Evolutionary conservation across 108 stramenopile genomes (phyloP).

Genomic region (Nannochloropsis granulata): DNA sequence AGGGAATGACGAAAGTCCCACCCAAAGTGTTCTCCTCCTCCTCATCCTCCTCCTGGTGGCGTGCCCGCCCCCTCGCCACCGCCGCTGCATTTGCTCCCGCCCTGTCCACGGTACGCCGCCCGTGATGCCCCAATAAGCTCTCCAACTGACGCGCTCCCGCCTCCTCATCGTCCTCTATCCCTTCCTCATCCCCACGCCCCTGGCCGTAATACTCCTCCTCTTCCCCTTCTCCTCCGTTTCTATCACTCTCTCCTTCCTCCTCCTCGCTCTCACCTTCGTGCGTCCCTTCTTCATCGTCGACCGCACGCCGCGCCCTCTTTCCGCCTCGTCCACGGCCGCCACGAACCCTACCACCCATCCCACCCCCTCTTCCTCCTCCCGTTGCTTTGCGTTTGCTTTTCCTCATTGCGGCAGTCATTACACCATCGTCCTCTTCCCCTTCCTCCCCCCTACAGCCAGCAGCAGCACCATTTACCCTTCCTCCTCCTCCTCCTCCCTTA

Average conservation of each 20-base stretch:
- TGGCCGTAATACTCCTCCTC: conserved; percentile 1
- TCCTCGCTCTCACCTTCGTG: background rate
- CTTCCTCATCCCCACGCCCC: conserved; percentile 20
- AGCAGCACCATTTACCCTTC: background rate
- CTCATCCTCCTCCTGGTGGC: background rate
- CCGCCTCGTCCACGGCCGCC: background rate
- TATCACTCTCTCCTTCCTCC: background rate
- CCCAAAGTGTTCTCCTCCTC: background rate
- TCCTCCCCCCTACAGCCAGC: background rate
- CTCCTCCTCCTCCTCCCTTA: background rate
- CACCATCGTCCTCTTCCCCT: background rate
- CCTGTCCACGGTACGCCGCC: background rate
- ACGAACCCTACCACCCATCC: background rate
- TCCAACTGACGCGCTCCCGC: conserved; percentile 1
- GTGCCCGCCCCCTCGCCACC: background rate
- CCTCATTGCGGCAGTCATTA: background rate
- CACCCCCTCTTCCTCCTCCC: background rate
- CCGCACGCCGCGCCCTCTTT: background rate
- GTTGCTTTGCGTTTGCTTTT: background rate
- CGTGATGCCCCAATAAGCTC: background rate
- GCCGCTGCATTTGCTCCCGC: background rate
- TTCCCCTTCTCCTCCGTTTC: background rate
- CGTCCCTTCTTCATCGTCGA: background rate
- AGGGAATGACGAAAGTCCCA: background rate
- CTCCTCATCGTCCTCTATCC: conserved; percentile 16